These are phyloP conservation scores for Fusarium verticillioides DNA, from an alignment of 2,329 filamentous ascomycete genomes.

Conservation along the genomic window DNA sequence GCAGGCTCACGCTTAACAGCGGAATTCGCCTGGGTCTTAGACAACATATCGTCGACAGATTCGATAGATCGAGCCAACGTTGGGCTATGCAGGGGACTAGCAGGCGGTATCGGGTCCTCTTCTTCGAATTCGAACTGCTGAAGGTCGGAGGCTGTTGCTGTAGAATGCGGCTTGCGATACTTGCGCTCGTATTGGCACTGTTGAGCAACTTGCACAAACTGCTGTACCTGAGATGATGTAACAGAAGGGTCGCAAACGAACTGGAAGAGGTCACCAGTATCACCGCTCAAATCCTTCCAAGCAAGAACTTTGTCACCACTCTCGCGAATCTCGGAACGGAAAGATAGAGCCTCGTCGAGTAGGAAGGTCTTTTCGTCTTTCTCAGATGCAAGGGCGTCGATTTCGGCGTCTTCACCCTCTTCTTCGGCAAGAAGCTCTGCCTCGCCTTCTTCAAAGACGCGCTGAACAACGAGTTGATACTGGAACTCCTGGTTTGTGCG, in stretches of 20 bases:
- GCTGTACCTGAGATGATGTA: slow-evolving; percentile 75
- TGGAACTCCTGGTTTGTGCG: slow-evolving; percentile 95
- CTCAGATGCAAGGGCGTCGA: slow-evolving; percentile 78
- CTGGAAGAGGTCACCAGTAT: slow-evolving; percentile 95
- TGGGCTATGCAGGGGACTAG: slow-evolving; percentile 71
- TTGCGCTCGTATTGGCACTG: slow-evolving; percentile 99
- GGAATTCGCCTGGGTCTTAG: slow-evolving; percentile 61
- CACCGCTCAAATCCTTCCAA: slow-evolving; percentile 94
- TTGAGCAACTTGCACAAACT: slow-evolving; percentile 84
- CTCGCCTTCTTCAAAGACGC: slow-evolving; percentile 97
- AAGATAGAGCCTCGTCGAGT: slow-evolving; percentile 90
- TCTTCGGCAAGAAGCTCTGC: slow-evolving; percentile 91
- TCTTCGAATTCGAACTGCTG: slow-evolving; percentile 82
- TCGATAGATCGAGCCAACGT: slow-evolving; percentile 64
- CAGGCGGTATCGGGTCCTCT: slow-evolving; percentile 71
- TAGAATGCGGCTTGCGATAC: slow-evolving; percentile 81
- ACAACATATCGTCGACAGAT: slow-evolving; percentile 67
- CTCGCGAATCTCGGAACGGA: slow-evolving; percentile 84
- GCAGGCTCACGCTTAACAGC: slow-evolving; percentile 57
- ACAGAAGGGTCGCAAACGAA: slow-evolving; percentile 90
- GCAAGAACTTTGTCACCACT: slow-evolving; percentile 87
- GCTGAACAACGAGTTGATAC: slow-evolving; percentile 95
- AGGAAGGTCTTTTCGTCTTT: slow-evolving; percentile 98
- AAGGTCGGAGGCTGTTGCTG: slow-evolving; percentile 84
- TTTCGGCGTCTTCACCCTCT: slow-evolving; percentile 82